Evolutionary conservation across 176 grass and related monocot genomes (phyloP), one percentile per base, ranked within the genome.

Genomic region (barley (Hordeum vulgare)): DNA sequence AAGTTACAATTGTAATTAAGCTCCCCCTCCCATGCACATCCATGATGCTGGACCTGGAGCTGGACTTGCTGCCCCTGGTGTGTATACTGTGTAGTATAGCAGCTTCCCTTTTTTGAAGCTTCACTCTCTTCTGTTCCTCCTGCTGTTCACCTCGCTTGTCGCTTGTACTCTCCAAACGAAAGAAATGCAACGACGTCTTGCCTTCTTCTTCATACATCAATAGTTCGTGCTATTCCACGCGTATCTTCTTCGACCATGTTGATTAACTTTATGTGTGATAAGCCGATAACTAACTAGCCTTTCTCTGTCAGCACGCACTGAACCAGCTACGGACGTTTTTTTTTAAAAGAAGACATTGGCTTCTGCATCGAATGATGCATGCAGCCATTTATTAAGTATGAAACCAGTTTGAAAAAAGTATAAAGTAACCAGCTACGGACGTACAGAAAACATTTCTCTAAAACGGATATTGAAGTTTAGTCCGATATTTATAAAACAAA

Each of bases 21-120:
- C 83, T 79, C 80, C 75, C 89, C 86, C 67, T 80, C 75, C 86
- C 81, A 87, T 76, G 68, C 79, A 78, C 25, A 67, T 42, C 23
- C 10, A 25, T 66, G 51, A 54, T 54, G 51, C 18, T 51, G 80
- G 0, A 31, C 29, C 29, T 31, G 29, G 29, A 31, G 29, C 29
- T 31, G 29, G 29, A 31, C 29, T 31, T 13, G 79, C 47, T n/a
- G n/a, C n/a, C n/a, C n/a, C n/a, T 15, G 66, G 64, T 14, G 51
- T 63, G 58, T 83, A 42, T 62, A 70, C n/a, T n/a, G n/a, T n/a
- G n/a, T n/a, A 29, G 2, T 20, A 74, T 74, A 74, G 71, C 76
- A 56, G 85, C 77, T 83, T 87, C 45, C 28, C 4, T 61, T 60
- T 84, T 86, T 66, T 40, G 49, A 88, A 85, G 82, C 80, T 42